phyloP scores from a whole-genome alignment of 768 basidiomycete species.

The Lyophyllum atratum region DNA sequence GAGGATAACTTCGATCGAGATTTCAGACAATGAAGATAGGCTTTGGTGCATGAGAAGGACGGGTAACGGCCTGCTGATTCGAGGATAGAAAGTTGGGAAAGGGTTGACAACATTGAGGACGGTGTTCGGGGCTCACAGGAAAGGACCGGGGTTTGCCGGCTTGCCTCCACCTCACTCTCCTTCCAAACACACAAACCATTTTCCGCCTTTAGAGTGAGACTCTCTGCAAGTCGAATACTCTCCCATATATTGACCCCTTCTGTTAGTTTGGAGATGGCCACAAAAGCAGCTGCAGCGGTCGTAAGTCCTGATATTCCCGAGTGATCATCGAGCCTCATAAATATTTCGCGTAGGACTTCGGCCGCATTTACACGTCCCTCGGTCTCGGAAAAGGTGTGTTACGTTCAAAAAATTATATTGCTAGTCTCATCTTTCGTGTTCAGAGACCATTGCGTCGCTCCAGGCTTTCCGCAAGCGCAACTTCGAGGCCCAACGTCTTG shows the following conservation, averaged over 20 bases:
- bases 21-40: too few relatives aligned
- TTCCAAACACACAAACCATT: slow-evolving; percentile 23
- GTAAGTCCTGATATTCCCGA: slow-evolving; percentile 35
- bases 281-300: slow-evolving; percentile 73
- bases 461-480: slow-evolving; percentile 97
- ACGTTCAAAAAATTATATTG: background rate
- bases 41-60: too few relatives aligned
- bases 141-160: slow-evolving; percentile 41
- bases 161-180: slow-evolving; percentile 25
- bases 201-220: slow-evolving; percentile 18
- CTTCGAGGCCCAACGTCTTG: slow-evolving; percentile 79
- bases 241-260: slow-evolving; percentile 10
- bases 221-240: slow-evolving; percentile 14
- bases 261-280: slow-evolving; percentile 51
- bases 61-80: too few relatives aligned
- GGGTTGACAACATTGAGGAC: background rate
- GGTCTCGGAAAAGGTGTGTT: slow-evolving; percentile 84
- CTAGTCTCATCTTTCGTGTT: slow-evolving; percentile 1
- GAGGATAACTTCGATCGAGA: background rate
- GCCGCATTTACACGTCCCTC: slow-evolving; percentile 79
- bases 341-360: slow-evolving; percentile 62
- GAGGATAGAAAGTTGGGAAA: too few relatives aligned
- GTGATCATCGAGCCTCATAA: background rate
- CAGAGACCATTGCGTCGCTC: slow-evolving; percentile 88
- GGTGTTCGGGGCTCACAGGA: slow-evolving; percentile 39